Conservation (phyloP, 1,284 basidiomycete genomes). For the Trichosporon coremiiforme region DNA sequence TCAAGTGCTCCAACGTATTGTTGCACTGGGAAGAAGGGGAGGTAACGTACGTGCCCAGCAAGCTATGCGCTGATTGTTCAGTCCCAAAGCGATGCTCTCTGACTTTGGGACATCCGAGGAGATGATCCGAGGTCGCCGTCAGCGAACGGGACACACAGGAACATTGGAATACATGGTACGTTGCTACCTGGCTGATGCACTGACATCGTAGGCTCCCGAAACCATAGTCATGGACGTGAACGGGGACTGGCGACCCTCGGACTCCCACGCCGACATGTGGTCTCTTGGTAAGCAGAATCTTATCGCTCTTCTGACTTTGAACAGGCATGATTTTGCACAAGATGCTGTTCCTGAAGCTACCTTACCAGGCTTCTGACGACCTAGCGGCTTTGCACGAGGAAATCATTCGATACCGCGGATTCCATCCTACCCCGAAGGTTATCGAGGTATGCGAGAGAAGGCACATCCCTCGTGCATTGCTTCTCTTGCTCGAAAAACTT, state of each 20-base stretch:
- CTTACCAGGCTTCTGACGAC: slow-evolving; percentile 69
- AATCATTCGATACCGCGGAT: slow-evolving; percentile 75
- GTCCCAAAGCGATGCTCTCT: slow-evolving; percentile 74
- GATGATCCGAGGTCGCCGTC: slow-evolving; percentile 69
- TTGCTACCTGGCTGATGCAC: background rate
- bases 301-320: too few relatives aligned
- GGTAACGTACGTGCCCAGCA: slow-evolving; percentile 63
- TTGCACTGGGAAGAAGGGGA: slow-evolving; percentile 86
- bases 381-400: slow-evolving; percentile 68
- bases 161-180: slow-evolving; percentile 67
- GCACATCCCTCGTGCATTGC: slow-evolving; percentile 67
- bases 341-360: slow-evolving; percentile 80
- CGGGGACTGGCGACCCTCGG: slow-evolving; percentile 69
- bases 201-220: slow-evolving; percentile 66
- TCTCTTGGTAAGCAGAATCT: slow-evolving; percentile 60
- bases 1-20: slow-evolving; percentile 90
- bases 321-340: slow-evolving; percentile 84
- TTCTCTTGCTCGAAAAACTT: slow-evolving; percentile 72
- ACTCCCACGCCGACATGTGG: slow-evolving; percentile 71
- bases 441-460: slow-evolving; percentile 66
- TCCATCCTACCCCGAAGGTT: slow-evolving; percentile 63
- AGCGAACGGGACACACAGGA: slow-evolving; percentile 85
- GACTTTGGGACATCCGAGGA: slow-evolving; percentile 94
- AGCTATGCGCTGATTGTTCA: slow-evolving; percentile 35
- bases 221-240: slow-evolving; percentile 62